A percentile compares a stretch with the other conserved stretches of the same genome.
phyloP scores from a whole-genome alignment of 2,329 filamentous ascomycete species.

The Nemania diffusa region DNA sequence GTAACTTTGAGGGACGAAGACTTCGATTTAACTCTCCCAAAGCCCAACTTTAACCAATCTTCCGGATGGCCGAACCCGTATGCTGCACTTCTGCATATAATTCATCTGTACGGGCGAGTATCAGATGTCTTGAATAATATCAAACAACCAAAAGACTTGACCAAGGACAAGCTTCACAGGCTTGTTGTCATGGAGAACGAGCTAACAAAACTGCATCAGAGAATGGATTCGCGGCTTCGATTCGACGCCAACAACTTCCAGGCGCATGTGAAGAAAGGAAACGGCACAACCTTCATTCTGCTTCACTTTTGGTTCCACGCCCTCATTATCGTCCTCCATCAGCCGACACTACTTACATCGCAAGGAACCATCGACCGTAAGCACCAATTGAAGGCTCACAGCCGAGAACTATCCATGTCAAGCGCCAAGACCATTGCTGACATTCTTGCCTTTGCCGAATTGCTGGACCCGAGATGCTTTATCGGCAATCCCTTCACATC shows the following conservation, averaged over 20 bases:
- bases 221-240: constrained; percentile 77
- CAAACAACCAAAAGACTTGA: constrained; percentile 77
- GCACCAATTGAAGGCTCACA: constrained; percentile 80
- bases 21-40: constrained; percentile 79
- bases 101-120: constrained; percentile 85
- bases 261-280: constrained; percentile 80
- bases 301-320: constrained; percentile 92
- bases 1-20: constrained; percentile 87
- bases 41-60: constrained; percentile 59
- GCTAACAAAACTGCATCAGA: constrained; percentile 77
- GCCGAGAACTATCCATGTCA: constrained; percentile 83
- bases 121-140: constrained; percentile 88
- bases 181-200: constrained; percentile 83
- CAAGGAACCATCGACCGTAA: constrained; percentile 70
- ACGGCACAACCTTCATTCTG: constrained; percentile 87
- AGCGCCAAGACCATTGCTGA: constrained; percentile 93
- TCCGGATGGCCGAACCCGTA: constrained; percentile 82
- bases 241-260: constrained; percentile 91
- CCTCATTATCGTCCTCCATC: constrained; percentile 84
- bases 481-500: constrained; percentile 90
- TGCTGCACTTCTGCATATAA: constrained; percentile 82
- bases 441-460: constrained; percentile 84
- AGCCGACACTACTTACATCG: constrained; percentile 82
- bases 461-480: constrained; percentile 86
- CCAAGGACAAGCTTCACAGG: constrained; percentile 75